Conservation (phyloP, 2,329 filamentous ascomycete genomes). For the Fusarium duplospermum region DNA sequence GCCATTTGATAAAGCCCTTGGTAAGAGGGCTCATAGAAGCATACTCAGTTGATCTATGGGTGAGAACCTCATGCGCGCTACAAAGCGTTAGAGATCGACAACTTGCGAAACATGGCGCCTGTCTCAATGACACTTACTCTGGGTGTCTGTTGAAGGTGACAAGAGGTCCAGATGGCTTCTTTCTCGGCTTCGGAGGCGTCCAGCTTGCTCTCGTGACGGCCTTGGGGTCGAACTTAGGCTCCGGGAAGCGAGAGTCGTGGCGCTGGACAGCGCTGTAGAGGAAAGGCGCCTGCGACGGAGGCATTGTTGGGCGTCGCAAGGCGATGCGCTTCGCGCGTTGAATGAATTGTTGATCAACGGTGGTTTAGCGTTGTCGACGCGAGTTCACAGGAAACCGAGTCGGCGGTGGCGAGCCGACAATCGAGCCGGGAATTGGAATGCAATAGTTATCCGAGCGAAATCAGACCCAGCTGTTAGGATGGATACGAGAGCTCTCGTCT, state of each 20-base stretch:
- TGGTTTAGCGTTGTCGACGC: slow-evolving; percentile 19
- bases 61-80: slow-evolving; percentile 72
- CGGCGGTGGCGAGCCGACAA: slow-evolving; percentile 6
- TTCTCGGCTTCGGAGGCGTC: slow-evolving; percentile 69
- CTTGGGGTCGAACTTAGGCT: slow-evolving; percentile 83
- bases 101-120: slow-evolving; percentile 7
- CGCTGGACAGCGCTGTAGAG: slow-evolving; percentile 72
- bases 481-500: slow-evolving; percentile 25
- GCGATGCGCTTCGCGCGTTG: slow-evolving; percentile 22
- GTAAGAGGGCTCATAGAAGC: slow-evolving; percentile 76
- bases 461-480: slow-evolving; percentile 11
- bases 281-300: slow-evolving; percentile 67
- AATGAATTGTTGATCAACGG: slow-evolving; percentile 9
- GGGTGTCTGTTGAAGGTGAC: slow-evolving; percentile 88
- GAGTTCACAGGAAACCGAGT: slow-evolving; percentile 8
- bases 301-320: slow-evolving; percentile 34
- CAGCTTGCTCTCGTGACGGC: slow-evolving; percentile 84
- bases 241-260: slow-evolving; percentile 65
- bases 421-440: slow-evolving; percentile 19
- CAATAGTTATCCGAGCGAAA: slow-evolving; percentile 31
- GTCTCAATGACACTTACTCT: slow-evolving; percentile 68
- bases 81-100: not conserved
- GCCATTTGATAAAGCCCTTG: slow-evolving; percentile 77
- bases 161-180: slow-evolving; percentile 79
- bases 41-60: slow-evolving; percentile 70